Evolutionary conservation across 225 moss, liverwort and hornwort genomes (phyloP), one percentile per base, ranked within the genome.

Genomic region (Pseudoscleropodium purum): DNA sequence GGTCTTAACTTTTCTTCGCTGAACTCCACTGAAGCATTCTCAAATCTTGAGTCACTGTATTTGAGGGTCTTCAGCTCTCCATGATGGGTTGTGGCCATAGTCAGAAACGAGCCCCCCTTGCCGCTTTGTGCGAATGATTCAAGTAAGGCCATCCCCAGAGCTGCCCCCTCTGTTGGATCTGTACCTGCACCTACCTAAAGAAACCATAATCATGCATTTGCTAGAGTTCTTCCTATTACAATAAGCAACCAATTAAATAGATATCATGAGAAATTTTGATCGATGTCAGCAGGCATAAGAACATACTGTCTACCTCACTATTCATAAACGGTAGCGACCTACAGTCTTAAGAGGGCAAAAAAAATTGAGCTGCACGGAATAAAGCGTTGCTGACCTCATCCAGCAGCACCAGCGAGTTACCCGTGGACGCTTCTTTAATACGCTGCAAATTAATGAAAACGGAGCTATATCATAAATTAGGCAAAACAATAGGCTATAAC

Each of bases 21-120:
- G 81, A 99, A 99, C 93, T 99, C 99, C 85, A 99, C 97, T 15
- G 97, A 99, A 45, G 97, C 99, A 91, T 99, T 99, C 93, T 99
- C 99, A 92, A 99, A 99, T 83, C 96, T 94, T 49, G 89, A 78
- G 92, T 99, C 97, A 80, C 91, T 92, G 82, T 99, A 99, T 90
- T 99, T 99, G 69, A 99, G 92, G 23, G 99, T 99, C 91, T 97
- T 99, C 24, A 99, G 94, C 90, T 97, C 99, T 91, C 97, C 99
- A 88, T 99, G 99, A 90, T 99, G 99, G 13, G 97, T 99, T 56
- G 99, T 99, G 79, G 97, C 96, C 88, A 99, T 92, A 30, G 99
- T 99, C 72, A 99, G 91, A 69, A 96, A 91, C 30, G 95, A 95
- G 75, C 95, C 95, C 74, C 95, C 95, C 84, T 82, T 85, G 45